Conservation (phyloP, 2,329 filamentous ascomycete species). For the Talaromyces sp. region DNA sequence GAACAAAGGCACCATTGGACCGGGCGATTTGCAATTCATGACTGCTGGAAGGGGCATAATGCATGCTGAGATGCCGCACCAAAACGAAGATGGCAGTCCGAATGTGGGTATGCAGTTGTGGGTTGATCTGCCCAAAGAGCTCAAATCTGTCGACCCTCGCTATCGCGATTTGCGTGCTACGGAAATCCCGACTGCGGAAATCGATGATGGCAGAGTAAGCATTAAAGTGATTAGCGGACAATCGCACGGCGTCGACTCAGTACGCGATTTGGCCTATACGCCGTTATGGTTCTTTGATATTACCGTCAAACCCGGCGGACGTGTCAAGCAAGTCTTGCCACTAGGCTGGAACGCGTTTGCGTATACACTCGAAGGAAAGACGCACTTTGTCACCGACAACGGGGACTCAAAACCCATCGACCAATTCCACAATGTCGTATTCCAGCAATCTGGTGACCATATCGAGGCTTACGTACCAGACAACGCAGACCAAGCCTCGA, state of each 20-base stretch:
- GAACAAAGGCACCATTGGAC: conserved; percentile 75
- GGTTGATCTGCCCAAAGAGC: conserved; percentile 80
- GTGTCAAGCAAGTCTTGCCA: conserved; percentile 72
- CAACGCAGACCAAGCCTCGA: conserved; percentile 56
- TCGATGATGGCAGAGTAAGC: conserved; percentile 70
- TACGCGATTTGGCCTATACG: conserved; percentile 90
- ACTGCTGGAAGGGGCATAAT: conserved; percentile 88
- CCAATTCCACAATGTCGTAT: conserved; percentile 85
- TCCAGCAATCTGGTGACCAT: conserved; percentile 74
- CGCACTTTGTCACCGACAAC: conserved; percentile 57
- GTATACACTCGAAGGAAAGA: conserved; percentile 76
- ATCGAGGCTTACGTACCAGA: conserved; percentile 69
- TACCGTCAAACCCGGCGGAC: conserved; percentile 74
- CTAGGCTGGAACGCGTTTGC: conserved; percentile 85
- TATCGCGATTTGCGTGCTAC: conserved; percentile 78
- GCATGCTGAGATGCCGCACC: conserved; percentile 90
- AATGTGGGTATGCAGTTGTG: conserved; percentile 92
- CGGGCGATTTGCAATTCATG: conserved; percentile 98
- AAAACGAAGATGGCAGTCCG: conserved; percentile 70
- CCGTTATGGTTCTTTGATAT: conserved; percentile 96
- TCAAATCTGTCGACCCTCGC: conserved; percentile 87
- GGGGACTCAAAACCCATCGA: conserved; percentile 31
- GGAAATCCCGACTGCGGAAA: conserved; percentile 75
- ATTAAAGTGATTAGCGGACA: conserved; percentile 91
- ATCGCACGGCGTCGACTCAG: conserved; percentile 77